Base-by-base conservation (phyloP, 139 green algal genomes). In the Diplosphaera chodatii region DNA sequence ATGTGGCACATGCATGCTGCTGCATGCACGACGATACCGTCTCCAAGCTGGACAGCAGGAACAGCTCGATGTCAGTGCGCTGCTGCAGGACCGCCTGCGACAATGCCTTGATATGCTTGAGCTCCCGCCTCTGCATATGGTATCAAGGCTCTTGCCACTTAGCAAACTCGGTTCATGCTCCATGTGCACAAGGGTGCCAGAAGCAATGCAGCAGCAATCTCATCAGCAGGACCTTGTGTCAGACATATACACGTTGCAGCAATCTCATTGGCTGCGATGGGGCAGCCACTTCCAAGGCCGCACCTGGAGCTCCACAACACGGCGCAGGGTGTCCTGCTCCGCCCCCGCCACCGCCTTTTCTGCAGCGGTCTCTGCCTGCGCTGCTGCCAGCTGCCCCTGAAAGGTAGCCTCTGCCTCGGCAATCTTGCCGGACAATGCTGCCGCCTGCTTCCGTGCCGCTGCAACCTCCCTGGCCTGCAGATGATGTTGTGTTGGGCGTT, bases 1-100 rank as follows among this genome's bases (percentile, higher is more conserved):
- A n/a, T n/a, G n/a, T n/a, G n/a, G n/a, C n/a, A n/a, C n/a, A n/a
- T n/a, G n/a, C n/a, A n/a, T n/a, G n/a, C n/a, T n/a, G n/a, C n/a
- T n/a, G n/a, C n/a, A n/a, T n/a, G n/a, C n/a, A n/a, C n/a, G n/a
- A n/a, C n/a, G n/a, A n/a, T 63, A 93, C 92, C 32, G 82, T 64
- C 40, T 89, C 80, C 31, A 96, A 67, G 72, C 71, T 86, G 31
- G 87, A 87, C 25, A 97, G 80, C 48, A 97, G 82, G 79, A 97
- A 97, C n/a, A 83, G 84, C 81, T 97, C 91, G 62, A 96, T 87
- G 37, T 97, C 91, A 32, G 71, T 84, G 8, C 91, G 84, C 73
- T 97, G 88, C 56, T 88, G 77, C 70, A 97, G 74, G 31, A 96
- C 88, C 76, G 95, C 82, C 41, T 96, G 84, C 27, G 91, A 90